Conservation (phyloP, 2,329 filamentous ascomycete genomes). For the Aspergillus oerlinghausenensis region DNA sequence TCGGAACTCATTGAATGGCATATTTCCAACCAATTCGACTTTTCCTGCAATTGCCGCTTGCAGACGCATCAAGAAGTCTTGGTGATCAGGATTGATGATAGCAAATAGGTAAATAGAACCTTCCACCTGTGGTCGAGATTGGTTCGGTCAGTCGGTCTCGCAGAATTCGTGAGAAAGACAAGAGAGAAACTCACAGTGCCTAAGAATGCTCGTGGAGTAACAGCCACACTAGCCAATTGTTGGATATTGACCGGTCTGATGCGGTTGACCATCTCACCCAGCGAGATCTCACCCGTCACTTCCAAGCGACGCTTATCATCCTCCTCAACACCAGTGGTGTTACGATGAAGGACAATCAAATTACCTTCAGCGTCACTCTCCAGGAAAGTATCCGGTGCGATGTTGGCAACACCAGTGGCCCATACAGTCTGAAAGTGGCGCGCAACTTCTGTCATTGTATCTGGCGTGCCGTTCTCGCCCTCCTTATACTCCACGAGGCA, state of each 20-base stretch:
- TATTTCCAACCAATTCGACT: constrained; percentile 64
- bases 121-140: constrained; percentile 59
- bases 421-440: constrained; percentile 78
- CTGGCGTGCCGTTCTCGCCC: constrained; percentile 52
- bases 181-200: constrained; percentile 63
- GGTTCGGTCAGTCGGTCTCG: neutral
- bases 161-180: neutral
- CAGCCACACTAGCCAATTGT: constrained; percentile 58
- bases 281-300: constrained; percentile 72
- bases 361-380: constrained; percentile 87
- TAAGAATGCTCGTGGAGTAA: constrained; percentile 79
- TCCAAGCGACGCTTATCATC: constrained; percentile 69
- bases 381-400: constrained; percentile 72
- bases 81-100: constrained; percentile 65
- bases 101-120: constrained; percentile 89
- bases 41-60: constrained; percentile 66
- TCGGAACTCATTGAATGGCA: constrained; percentile 76
- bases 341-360: constrained; percentile 71
- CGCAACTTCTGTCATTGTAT: constrained; percentile 67
- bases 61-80: constrained; percentile 77
- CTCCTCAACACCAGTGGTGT: constrained; percentile 65
- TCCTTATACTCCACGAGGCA: constrained; percentile 69
- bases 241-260: constrained; percentile 71
- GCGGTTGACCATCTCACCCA: constrained; percentile 91
- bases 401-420: constrained; percentile 70